Percentiles rank a stretch among this genome's conserved stretches.
Evolutionary conservation across 2,329 filamentous ascomycete species (phyloP).

Genomic region (Fusarium devonianum): DNA sequence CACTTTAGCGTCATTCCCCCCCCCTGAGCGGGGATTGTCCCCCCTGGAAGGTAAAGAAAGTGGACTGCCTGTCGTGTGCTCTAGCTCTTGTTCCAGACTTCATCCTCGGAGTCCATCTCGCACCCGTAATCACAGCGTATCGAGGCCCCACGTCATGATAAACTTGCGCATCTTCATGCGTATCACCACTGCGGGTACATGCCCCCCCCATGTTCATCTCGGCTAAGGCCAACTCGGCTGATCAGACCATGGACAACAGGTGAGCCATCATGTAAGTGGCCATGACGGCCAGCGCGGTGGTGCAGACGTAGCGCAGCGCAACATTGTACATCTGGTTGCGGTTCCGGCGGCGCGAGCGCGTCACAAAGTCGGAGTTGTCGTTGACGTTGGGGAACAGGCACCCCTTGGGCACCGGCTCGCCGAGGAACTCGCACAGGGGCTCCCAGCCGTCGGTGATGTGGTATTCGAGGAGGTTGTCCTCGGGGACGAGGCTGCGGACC

Average conservation of each 20-base stretch:
- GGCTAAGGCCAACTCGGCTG: too few species aligned
- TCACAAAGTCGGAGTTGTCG: slow-evolving; percentile 47
- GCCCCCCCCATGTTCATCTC: too few species aligned
- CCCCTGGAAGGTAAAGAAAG: too few species aligned
- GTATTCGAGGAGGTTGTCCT: slow-evolving; percentile 47
- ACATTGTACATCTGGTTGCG: slow-evolving; percentile 48
- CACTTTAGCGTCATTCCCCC: not conserved
- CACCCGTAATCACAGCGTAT: too few species aligned
- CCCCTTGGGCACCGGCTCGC: slow-evolving; percentile 42
- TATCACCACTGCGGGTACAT: not conserved
- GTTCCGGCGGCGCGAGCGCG: slow-evolving; percentile 44
- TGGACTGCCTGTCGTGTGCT: too few species aligned
- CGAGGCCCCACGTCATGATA: too few species aligned
- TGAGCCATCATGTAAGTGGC: slow-evolving; percentile 7
- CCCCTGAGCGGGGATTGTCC: not conserved
- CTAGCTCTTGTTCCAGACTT: not conserved
- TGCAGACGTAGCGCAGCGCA: slow-evolving; percentile 37
- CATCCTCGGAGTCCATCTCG: not conserved
- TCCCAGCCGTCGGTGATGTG: slow-evolving; percentile 48
- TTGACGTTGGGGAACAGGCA: slow-evolving; percentile 48
- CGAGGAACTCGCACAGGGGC: slow-evolving; percentile 47
- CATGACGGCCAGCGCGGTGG: slow-evolving; percentile 24
- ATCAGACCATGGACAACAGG: slow-evolving; percentile 16
- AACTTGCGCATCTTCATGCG: too few species aligned
- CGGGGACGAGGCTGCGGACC: slow-evolving; percentile 44